Evolutionary conservation across 768 basidiomycete species (phyloP), one percentile per base, ranked within the genome.

Genomic region (Hemileccinum rubropunctum): DNA sequence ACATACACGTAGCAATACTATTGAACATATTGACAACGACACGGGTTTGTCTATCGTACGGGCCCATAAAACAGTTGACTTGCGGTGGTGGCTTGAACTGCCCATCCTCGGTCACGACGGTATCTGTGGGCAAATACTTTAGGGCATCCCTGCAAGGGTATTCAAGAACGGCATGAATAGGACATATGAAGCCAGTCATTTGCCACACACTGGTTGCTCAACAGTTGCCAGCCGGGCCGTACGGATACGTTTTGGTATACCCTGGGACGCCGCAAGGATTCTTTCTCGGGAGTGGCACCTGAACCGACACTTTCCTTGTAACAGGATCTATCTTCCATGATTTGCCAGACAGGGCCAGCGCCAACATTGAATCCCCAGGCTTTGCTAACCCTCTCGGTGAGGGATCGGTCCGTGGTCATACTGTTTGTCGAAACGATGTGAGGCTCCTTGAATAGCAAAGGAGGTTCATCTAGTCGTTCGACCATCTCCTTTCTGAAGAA

Each of bases 341-440:
- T 65, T 51, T 91, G 84, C 88, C 89, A 92, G 6, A 89, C 58
- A 1, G 89, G 88, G 0, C 91, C 90, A 3, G 80, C 63, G 4
- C 89, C 88, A 13, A 87, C 79, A 55, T 87, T 88, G 58, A 79
- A 82, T 0, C 85, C 82, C 84, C 83, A 88, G 0, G 84, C 73
- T 58, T 83, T 88, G 58, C 76, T 82, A 9, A 86, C 51, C 38
- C 84, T 75, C 43, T 79, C 77, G 2, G 73, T 74, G 35, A 85
- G 68, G 27, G 70, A 71, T 1, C 69, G 51, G 44, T 71, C 71
- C 42, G 77, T 64, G 1, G 81, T 82, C 62, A 82, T 81, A 43
- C 75, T 76, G 51, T 82, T 82, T 12, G 86, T 86, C 44, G 75
- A 60, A 6, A 70, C 62, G 14, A 75, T 62, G 20, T 59, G 59